These are phyloP conservation scores for Penicillium paradoxum DNA, from an alignment of 495 filamentous ascomycete species.

Conservation along the genomic window DNA sequence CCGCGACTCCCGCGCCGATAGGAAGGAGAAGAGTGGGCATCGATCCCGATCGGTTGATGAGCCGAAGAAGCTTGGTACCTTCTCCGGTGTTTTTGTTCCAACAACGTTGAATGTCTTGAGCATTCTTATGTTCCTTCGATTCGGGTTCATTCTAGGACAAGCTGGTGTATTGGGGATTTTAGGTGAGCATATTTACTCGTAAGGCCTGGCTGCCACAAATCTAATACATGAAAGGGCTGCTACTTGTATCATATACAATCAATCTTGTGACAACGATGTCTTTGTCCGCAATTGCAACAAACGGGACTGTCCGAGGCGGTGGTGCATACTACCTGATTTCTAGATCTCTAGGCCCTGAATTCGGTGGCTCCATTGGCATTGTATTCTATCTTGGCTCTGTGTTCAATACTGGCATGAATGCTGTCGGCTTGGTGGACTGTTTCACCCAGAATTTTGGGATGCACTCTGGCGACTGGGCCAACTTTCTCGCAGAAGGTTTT, in stretches of 20 bases:
- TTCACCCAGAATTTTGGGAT: slow-evolving; percentile 70
- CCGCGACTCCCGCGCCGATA: slow-evolving; percentile 27
- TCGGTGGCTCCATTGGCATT: slow-evolving; percentile 87
- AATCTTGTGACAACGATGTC: slow-evolving; percentile 82
- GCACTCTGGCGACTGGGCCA: slow-evolving; percentile 50
- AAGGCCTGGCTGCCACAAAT: neutral
- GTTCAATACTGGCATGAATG: slow-evolving; percentile 84
- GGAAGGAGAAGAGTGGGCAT: slow-evolving; percentile 37
- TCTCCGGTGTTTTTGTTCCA: slow-evolving; percentile 80
- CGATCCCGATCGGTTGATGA: slow-evolving; percentile 44
- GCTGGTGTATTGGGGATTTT: slow-evolving; percentile 74
- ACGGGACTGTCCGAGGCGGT: slow-evolving; percentile 82
- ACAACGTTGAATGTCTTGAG: slow-evolving; percentile 85
- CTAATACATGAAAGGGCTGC: slow-evolving; percentile 51
- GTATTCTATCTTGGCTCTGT: slow-evolving; percentile 83
- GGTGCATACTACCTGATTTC: slow-evolving; percentile 90
- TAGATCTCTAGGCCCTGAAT: slow-evolving; percentile 79
- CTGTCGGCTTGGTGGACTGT: slow-evolving; percentile 82
- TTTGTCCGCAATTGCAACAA: slow-evolving; percentile 82
- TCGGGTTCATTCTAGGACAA: slow-evolving; percentile 75
- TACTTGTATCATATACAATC: slow-evolving; percentile 67
- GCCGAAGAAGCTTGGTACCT: slow-evolving; percentile 61
- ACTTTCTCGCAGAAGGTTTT: slow-evolving; percentile 63
- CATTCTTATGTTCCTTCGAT: slow-evolving; percentile 88
- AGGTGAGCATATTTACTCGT: slow-evolving; percentile 42